Evolutionary conservation across 192 early-diverging fungal species (phyloP).

Genomic region (Rhizoclosmatium sp.): DNA sequence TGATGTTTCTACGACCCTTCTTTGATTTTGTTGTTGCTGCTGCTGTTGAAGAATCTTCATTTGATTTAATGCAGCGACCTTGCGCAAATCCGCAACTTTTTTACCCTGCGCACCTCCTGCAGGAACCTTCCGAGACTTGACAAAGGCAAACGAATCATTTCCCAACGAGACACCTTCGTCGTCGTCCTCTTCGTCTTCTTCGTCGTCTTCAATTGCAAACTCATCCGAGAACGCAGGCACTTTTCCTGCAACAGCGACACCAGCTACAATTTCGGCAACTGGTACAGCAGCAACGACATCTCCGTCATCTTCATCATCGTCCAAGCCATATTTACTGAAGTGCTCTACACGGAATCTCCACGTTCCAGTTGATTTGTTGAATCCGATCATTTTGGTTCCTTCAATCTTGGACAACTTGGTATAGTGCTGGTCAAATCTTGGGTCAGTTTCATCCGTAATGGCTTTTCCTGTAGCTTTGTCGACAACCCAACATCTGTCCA

Average conservation of each 20-base stretch:
- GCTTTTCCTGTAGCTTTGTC: conserved; percentile 77
- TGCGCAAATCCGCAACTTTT: conserved; percentile 30
- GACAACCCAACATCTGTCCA: conserved; percentile 84
- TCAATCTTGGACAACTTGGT: conserved; percentile 72
- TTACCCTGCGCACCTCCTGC: neutral
- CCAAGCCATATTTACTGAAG: conserved; percentile 81
- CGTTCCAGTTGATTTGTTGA: conserved; percentile 70
- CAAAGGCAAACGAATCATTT: conserved; percentile 44
- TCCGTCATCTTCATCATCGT: conserved; percentile 71
- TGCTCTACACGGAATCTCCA: conserved; percentile 96
- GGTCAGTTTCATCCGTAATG: conserved; percentile 74
- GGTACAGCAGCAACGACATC: conserved; percentile 43
- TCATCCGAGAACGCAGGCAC: neutral
- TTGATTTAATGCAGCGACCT: conserved; percentile 22
- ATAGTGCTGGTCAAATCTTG: conserved; percentile 72
- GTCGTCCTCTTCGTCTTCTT: conserved; percentile 29
- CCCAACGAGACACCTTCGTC: conserved; percentile 15
- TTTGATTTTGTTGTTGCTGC: conserved; percentile 6
- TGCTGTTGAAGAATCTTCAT: conserved; percentile 11
- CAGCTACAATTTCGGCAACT: neutral
- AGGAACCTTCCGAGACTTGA: conserved; percentile 25
- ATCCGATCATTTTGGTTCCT: conserved; percentile 84
- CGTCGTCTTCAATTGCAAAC: conserved; percentile 47
- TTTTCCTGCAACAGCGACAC: neutral
- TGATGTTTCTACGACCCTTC: conserved; percentile 18